Evolutionary conservation across 2,329 filamentous ascomycete genomes (phyloP).

Genomic region (Calonectria ilicicola): DNA sequence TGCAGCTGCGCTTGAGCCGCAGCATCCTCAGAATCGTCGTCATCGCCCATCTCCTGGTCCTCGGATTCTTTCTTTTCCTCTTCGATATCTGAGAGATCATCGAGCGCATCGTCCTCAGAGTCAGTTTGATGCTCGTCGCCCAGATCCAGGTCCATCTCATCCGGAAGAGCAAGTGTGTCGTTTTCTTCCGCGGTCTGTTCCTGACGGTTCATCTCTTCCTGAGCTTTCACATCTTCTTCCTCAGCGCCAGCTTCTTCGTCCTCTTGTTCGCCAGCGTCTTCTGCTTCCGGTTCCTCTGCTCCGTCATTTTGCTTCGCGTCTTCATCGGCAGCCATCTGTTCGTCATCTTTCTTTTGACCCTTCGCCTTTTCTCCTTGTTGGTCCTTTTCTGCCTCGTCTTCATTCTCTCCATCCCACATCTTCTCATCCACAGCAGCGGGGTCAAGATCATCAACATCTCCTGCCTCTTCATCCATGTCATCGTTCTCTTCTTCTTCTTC

Average conservation of each 20-base stretch:
- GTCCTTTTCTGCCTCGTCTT: conserved; percentile 85
- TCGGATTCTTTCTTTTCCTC: conserved; percentile 55
- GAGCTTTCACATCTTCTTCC: conserved; percentile 66
- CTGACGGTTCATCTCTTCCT: conserved; percentile 69
- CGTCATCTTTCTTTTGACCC: conserved; percentile 74
- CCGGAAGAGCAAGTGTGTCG: conserved; percentile 84
- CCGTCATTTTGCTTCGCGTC: conserved; percentile 64
- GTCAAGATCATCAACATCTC: conserved; percentile 91
- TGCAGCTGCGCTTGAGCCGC: conserved; percentile 53
- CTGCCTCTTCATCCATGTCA: conserved; percentile 91
- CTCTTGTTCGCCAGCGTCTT: conserved; percentile 57
- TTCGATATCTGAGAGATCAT: conserved; percentile 67
- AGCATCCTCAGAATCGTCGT: conserved; percentile 53
- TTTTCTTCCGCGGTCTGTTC: conserved; percentile 85
- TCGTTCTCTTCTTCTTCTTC: conserved; percentile 75
- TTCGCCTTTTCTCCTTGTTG: conserved; percentile 80
- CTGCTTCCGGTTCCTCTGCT: conserved; percentile 54
- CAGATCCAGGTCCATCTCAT: conserved; percentile 88
- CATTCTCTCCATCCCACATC: conserved; percentile 93
- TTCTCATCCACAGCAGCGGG: conserved; percentile 95
- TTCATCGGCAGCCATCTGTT: conserved; percentile 70
- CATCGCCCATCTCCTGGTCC: conserved; percentile 53
- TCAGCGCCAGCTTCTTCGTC: conserved; percentile 75
- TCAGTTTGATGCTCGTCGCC: conserved; percentile 75
- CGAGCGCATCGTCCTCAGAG: conserved; percentile 68